Percentiles rank a stretch among this genome's conserved stretches.
Evolutionary conservation across 768 basidiomycete genomes (phyloP).

Genomic region (Harrya chromipes): DNA sequence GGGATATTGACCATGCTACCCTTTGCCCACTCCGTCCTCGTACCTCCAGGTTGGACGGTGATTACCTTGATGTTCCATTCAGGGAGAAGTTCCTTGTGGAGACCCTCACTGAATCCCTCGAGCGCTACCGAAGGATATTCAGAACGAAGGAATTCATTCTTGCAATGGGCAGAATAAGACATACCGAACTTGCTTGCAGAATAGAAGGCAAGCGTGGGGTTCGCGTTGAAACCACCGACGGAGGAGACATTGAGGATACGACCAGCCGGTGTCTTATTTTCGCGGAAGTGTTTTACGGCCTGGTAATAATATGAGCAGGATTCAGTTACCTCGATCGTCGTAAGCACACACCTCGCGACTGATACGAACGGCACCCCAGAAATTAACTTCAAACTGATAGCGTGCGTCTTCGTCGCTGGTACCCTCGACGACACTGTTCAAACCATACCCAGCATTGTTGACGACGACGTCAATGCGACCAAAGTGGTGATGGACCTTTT

Average conservation of each 20-base stretch:
- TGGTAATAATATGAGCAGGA: not conserved
- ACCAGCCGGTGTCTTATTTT: constrained; percentile 23
- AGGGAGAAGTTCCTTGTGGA: constrained; percentile 20
- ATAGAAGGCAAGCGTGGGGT: constrained; percentile 19
- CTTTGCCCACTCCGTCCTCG: constrained; percentile 22
- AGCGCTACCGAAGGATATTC: constrained; percentile 10
- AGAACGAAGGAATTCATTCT: not conserved
- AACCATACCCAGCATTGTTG: constrained; percentile 32
- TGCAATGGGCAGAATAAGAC: not conserved
- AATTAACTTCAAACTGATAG: constrained; percentile 31
- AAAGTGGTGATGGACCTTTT: constrained; percentile 21
- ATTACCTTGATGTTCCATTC: constrained; percentile 30
- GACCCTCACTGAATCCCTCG: constrained; percentile 25
- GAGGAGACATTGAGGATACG: constrained; percentile 25
- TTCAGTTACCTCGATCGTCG: not conserved
- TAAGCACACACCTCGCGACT: constrained; percentile 19
- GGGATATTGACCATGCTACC: constrained; percentile 13
- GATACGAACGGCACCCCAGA: constrained; percentile 29
- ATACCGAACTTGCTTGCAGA: constrained; percentile 24
- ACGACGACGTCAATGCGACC: constrained; percentile 33
- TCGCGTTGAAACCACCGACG: constrained; percentile 14
- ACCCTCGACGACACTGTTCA: constrained; percentile 25
- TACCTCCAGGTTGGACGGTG: constrained; percentile 18
- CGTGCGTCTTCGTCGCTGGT: constrained; percentile 26
- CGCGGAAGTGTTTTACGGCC: constrained; percentile 31